Evolutionary conservation across 495 filamentous ascomycete genomes (phyloP).

Genomic region (Penicillium alfredii): DNA sequence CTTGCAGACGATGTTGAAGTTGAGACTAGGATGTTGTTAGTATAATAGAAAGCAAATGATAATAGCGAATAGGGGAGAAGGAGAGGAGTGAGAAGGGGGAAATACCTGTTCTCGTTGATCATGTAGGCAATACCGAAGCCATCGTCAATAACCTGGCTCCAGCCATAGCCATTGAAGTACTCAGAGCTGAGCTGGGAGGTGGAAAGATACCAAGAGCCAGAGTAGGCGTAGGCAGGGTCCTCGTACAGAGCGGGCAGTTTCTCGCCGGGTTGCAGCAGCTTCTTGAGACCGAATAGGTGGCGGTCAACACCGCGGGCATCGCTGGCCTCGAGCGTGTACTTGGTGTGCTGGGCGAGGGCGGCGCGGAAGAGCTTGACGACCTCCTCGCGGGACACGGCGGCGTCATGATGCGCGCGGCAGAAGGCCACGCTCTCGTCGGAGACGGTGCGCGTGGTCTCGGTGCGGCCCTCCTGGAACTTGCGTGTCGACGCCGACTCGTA

Average conservation of each 20-base stretch:
- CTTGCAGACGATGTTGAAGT: slow-evolving; percentile 98
- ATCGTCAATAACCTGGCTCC: slow-evolving; percentile 96
- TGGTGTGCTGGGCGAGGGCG: slow-evolving; percentile 74
- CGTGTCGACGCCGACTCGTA: slow-evolving; percentile 96
- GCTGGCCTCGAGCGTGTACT: slow-evolving; percentile 82
- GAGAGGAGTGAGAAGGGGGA: neutral
- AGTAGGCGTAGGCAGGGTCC: slow-evolving; percentile 83
- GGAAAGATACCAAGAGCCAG: slow-evolving; percentile 80
- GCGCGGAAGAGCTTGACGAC: slow-evolving; percentile 70
- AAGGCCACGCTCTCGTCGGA: slow-evolving; percentile 90
- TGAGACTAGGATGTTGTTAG: slow-evolving; percentile 53
- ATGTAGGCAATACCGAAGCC: slow-evolving; percentile 99
- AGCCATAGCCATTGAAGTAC: slow-evolving; percentile 99
- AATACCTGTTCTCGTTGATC: slow-evolving; percentile 91
- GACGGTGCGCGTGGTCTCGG: slow-evolving; percentile 90
- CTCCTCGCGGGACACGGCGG: slow-evolving; percentile 52
- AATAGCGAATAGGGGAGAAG: neutral
- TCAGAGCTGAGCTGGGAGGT: slow-evolving; percentile 88
- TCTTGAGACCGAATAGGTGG: slow-evolving; percentile 96
- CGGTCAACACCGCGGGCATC: slow-evolving; percentile 94
- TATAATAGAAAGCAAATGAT: slow-evolving; percentile 14
- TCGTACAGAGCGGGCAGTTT: slow-evolving; percentile 74
- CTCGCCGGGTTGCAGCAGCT: slow-evolving; percentile 75
- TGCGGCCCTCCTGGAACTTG: slow-evolving; percentile 92
- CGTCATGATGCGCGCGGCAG: slow-evolving; percentile 77